These are phyloP conservation scores for Sphagnum contortum DNA, from an alignment of 225 moss, liverwort and hornwort species.

Conservation along the genomic window DNA sequence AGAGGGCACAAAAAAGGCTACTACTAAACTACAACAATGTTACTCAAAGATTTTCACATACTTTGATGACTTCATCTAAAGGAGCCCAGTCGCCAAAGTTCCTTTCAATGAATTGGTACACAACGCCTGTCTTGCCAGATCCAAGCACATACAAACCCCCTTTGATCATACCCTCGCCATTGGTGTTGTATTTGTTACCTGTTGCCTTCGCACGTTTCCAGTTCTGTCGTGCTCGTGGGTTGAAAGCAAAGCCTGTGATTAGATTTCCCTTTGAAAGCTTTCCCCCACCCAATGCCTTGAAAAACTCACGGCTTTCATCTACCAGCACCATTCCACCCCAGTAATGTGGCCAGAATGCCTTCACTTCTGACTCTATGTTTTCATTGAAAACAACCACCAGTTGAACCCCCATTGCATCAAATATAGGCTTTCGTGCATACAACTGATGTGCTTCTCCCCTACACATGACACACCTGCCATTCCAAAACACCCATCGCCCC, in stretches of 20 bases:
- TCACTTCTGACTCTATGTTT: constrained; percentile 73
- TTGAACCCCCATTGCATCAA: constrained; percentile 77
- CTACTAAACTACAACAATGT: too few relatives aligned
- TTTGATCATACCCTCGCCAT: constrained; percentile 69
- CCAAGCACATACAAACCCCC: constrained; percentile 71
- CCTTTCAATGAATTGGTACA: constrained; percentile 67
- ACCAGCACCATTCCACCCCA: constrained; percentile 85
- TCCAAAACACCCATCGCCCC: neutral
- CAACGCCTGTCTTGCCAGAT: constrained; percentile 56
- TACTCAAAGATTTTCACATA: too few relatives aligned
- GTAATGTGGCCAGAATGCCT: constrained; percentile 78
- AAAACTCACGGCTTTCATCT: constrained; percentile 75
- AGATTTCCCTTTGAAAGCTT: constrained; percentile 64
- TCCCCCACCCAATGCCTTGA: constrained; percentile 74
- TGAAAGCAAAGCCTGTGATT: constrained; percentile 63
- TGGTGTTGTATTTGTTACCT: constrained; percentile 39
- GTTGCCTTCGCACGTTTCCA: constrained; percentile 65
- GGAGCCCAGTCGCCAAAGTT: too few relatives aligned
- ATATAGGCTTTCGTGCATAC: constrained; percentile 81
- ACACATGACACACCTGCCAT: constrained; percentile 91
- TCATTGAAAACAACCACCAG: constrained; percentile 77
- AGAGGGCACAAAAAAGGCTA: too few relatives aligned
- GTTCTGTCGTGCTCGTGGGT: constrained; percentile 51
- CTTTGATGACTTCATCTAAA: too few relatives aligned
- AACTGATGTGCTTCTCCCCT: constrained; percentile 89